Evolutionary conservation across 768 basidiomycete species (phyloP).

Genomic region (Pulveroboletus sp.): DNA sequence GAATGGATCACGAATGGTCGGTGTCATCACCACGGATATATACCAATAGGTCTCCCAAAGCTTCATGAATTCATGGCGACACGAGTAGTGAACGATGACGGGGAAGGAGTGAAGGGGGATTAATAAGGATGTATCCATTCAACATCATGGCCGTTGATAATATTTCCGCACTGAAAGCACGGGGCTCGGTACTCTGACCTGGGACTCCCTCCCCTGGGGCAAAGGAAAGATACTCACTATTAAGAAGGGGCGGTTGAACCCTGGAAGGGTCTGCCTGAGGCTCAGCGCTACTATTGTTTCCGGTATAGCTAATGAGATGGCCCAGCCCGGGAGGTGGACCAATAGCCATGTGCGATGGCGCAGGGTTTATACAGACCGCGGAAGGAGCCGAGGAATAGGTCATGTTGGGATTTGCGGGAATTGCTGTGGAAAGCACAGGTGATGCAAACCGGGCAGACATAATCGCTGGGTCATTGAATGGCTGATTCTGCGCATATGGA

Average conservation of each 20-base stretch:
- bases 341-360: conserved; percentile 31
- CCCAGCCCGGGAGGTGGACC: conserved; percentile 71
- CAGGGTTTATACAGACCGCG: conserved; percentile 11
- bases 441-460: conserved; percentile 71
- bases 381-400: conserved; percentile 14
- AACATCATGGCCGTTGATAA: conserved; percentile 64
- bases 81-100: conserved; percentile 23
- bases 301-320: conserved; percentile 29
- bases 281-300: conserved; percentile 16
- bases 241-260: conserved; percentile 20
- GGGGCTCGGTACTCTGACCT: conserved; percentile 85
- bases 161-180: conserved; percentile 89
- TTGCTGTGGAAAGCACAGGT: conserved; percentile 27
- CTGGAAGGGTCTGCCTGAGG: conserved; percentile 27
- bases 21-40: conserved; percentile 23
- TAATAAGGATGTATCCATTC: conserved; percentile 33
- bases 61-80: conserved; percentile 28
- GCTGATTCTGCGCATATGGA: conserved; percentile 38
- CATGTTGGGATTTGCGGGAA: conserved; percentile 8
- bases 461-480: conserved; percentile 75
- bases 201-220: conserved; percentile 70
- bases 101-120: conserved; percentile 18
- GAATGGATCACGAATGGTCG: conserved; percentile 13
- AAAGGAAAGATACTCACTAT: conserved; percentile 68
- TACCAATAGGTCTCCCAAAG: conserved; percentile 22